phyloP scores from a whole-genome alignment of 2,329 filamentous ascomycete species.

The Thermochaetoides dissita region DNA sequence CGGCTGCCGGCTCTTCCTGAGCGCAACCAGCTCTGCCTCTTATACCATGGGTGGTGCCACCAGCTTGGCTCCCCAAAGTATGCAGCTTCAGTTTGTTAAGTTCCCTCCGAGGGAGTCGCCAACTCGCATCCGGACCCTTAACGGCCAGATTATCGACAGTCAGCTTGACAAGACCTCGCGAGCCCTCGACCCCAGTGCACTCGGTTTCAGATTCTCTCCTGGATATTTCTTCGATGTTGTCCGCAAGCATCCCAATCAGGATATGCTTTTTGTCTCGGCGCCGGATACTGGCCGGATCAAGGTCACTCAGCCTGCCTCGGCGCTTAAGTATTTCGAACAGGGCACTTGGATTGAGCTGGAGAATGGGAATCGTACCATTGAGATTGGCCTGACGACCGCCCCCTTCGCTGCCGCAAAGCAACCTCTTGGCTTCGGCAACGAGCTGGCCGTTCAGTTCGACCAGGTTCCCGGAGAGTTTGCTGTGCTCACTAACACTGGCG shows the following conservation, averaged over 20 bases:
- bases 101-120: slow-evolving; percentile 54
- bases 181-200: slow-evolving; percentile 34
- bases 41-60: slow-evolving; percentile 48
- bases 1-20: slow-evolving; percentile 83
- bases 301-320: slow-evolving; percentile 36
- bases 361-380: slow-evolving; percentile 50
- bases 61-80: slow-evolving; percentile 63
- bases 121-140: slow-evolving; percentile 7
- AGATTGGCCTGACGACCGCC: slow-evolving; percentile 61
- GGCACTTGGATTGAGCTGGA: slow-evolving; percentile 67
- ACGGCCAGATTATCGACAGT: slow-evolving; percentile 23
- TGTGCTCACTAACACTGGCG: slow-evolving; percentile 77
- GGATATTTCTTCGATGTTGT: slow-evolving; percentile 87
- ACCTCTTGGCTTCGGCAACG: slow-evolving; percentile 79
- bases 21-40: slow-evolving; percentile 65
- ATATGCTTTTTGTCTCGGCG: slow-evolving; percentile 68
- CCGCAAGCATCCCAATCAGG: slow-evolving; percentile 43
- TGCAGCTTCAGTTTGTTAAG: slow-evolving; percentile 95
- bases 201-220: slow-evolving; percentile 56
- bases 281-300: slow-evolving; percentile 81
- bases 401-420: slow-evolving; percentile 55
- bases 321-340: slow-evolving; percentile 58
- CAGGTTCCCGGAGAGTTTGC: slow-evolving; percentile 69
- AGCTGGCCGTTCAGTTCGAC: slow-evolving; percentile 92
- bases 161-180: slow-evolving; percentile 34